Conservation (phyloP, 768 basidiomycete species). For the Phlegmacium glaucopus region DNA sequence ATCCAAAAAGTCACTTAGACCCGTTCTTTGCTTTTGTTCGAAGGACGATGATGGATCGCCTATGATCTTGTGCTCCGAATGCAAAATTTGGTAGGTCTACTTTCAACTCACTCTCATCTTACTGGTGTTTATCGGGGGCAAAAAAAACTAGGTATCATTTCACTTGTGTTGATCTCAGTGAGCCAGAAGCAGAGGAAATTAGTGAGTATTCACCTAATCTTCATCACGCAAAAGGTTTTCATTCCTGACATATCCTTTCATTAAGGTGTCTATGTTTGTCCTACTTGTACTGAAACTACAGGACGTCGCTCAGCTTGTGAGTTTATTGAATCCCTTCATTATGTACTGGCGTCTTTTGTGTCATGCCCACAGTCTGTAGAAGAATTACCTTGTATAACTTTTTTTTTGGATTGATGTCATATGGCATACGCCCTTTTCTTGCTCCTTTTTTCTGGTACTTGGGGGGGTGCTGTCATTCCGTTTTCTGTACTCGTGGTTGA, state of each 20-base stretch:
- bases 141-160: slow-evolving; percentile 70
- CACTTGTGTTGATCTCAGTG: slow-evolving; percentile 61
- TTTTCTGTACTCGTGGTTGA: slow-evolving; percentile 8
- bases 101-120: slow-evolving; percentile 2
- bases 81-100: slow-evolving; percentile 62
- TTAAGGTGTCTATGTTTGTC: slow-evolving; percentile 56
- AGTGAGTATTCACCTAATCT: slow-evolving; percentile 45
- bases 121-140: neutral
- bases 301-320: slow-evolving; percentile 74
- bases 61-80: slow-evolving; percentile 74
- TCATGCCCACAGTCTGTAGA: slow-evolving; percentile 7
- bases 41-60: slow-evolving; percentile 74
- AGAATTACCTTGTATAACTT: neutral
- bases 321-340: slow-evolving; percentile 38
- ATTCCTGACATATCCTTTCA: slow-evolving; percentile 10
- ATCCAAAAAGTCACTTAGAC: neutral
- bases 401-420: too few relatives aligned
- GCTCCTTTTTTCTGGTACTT: slow-evolving; percentile 28
- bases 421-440: slow-evolving; percentile 5
- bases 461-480: slow-evolving; percentile 16
- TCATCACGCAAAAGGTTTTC: neutral
- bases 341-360: slow-evolving; percentile 28
- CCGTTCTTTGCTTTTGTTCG: slow-evolving; percentile 59
- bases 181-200: slow-evolving; percentile 71
- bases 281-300: slow-evolving; percentile 54